Evolutionary conservation across 495 filamentous ascomycete genomes (phyloP), one percentile per base, ranked within the genome.

Genomic region (Trichoderma orchidacearum): DNA sequence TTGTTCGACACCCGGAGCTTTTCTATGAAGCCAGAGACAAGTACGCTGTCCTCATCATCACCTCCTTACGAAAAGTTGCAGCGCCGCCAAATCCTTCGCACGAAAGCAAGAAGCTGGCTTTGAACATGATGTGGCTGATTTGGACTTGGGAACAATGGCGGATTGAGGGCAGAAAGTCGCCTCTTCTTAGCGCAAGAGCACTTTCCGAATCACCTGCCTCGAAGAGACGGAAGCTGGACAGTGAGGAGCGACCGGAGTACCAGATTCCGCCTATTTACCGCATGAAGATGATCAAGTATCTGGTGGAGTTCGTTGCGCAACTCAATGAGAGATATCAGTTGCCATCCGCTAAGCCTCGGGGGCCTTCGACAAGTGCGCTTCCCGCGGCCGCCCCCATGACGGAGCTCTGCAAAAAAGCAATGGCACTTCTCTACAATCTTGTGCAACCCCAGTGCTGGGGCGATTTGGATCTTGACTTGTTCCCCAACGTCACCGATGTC

Each of bases 21-120:
- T 97, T 99, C 71, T 97, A 94, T 59, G 91, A 99, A 56, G 89
- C 90, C 1, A 75, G 94, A 55, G 94, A 97, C 55, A 87, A 89
- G 61, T 94, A 96, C 53, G 80, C 90, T 11, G 83, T 85, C 57
- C 79, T 90, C 59, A 95, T 97, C 61, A 91, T 97, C 57, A 84
- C 83, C 9, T 91, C 88, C 3, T 73, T 99, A 21, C 78, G 85
- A 30, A 97, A 96, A 68, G 89, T 97, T 60, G 89, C 91, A 2
- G 78, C 82, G 31, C 85, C 87, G 21, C 84, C 89, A 6, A 94
- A 85, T 55, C 84, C 88, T 5, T 95, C 90, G 0, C 92, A 90
- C 53, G 94, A 99, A 64, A 89, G 83, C 69, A 94, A 93, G 70
- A 95, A 90, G 66, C 76, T 96, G 3, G 92, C 88, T 0, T 76